Base-by-base conservation (phyloP, 169 alveolate species). In the Plasmodium gaboni region DNA sequence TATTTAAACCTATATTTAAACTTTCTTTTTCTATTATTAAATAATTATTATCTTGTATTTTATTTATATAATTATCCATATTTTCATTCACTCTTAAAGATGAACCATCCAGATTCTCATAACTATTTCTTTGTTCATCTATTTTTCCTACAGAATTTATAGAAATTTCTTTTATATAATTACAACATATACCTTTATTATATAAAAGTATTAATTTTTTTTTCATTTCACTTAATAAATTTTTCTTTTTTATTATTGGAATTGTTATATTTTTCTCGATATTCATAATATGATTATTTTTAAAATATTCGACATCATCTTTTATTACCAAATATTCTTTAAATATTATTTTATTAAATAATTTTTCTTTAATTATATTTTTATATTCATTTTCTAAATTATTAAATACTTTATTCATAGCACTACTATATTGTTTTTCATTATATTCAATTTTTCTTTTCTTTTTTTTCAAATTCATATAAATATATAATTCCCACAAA, bases 401-500 rank as follows among this genome's bases (percentile, higher is more conserved):
- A 8, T 68, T 65, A 55, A 80, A 60, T 2, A 80, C 42, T 71
- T 80, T 80, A n/a, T 72, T 42, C 28, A 80, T 68, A 10, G 83
- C 83, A 53, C 24, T 57, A 10, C 46, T 80, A 51, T 80, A 80
- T n/a, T 69, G 48, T 28, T 80, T 69, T 68, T 67, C 80, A 46
- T 28, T 68, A 48, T 80, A 80, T 8, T 80, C 73, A 12, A 80
- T 80, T 80, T 80, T 80, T 68, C 90, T 65, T 68, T 50, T 80
- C 42, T 80, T 80, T 68, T 80, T 80, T 68, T 80, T 80, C 57
- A 80, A 80, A 80, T 80, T 80, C 46, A 80, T 38, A 61, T 80
- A 80, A n/a, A 80, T 67, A 48, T 67, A 80, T 19, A 80, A 67
- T 38, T 80, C 90, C 90, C 90, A 80, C 28, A 80, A 17, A 38